Base-by-base conservation (phyloP, 345 rosid genomes). In the Rhizophora apiculata region DNA sequence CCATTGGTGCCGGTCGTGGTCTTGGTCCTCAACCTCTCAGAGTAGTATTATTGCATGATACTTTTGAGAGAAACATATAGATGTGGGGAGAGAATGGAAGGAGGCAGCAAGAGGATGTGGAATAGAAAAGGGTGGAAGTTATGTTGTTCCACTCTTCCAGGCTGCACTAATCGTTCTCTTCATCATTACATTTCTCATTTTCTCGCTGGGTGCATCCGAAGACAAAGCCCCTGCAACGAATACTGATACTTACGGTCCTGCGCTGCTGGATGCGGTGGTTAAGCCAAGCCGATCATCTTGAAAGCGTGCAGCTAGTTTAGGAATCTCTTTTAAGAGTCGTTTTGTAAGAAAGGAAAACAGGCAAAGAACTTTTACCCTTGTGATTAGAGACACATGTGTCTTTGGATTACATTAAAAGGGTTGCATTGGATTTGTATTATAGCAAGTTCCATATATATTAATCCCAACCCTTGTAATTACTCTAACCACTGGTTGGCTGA, bases 171-270 rank as follows among this genome's bases (percentile, higher is more conserved):
- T 87, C 49, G 65, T 77, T 55, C 70, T 83, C 18, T 80, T 77
- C 20, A 6, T 84, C 56, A 34, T 85, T 31, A 5, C 71, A 61
- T 64, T 72, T 13, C 66, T 80, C 4, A 64, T 79, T 51, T 78
- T 86, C 67, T 68, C 85, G 87, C 88, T 27, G 82, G 70, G 88
- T 30, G 84, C 84, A 54, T 77, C 90, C 67, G 76, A 80, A 62
- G 86, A 80, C 70, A 75, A 75, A 61, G 31, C 71, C 64, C 72
- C 85, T 15, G 26, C 69, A 1, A 6, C 84, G 60, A 72, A 78
- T 60, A 65, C 65, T 19, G 74, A 78, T 16, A 69, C 69, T 32
- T 63, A 79, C 22, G 84, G 71, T 31, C 78, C 6, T 85, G 88
- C 11, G 76, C 65, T 0, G 81, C 81, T 8, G 88, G 74, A 0